These are phyloP conservation scores for Pythium insidiosum DNA, from an alignment of 352 stramenopile genomes.

Conservation along the genomic window DNA sequence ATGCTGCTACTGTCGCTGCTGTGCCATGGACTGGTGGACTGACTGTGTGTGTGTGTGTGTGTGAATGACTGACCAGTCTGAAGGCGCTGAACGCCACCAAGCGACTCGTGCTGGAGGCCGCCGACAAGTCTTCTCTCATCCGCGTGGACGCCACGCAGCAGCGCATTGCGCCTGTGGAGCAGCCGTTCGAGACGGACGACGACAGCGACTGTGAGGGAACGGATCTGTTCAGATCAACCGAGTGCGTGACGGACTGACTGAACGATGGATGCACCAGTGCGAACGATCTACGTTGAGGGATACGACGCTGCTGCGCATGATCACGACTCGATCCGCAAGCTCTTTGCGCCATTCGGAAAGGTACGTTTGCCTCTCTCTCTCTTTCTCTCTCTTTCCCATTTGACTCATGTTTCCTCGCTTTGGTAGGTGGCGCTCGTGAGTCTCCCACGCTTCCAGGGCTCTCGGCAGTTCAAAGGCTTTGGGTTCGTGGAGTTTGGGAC, in stretches of 20 bases:
- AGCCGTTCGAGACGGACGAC: conserved; percentile 20
- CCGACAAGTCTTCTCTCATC: conserved; percentile 41
- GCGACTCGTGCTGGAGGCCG: conserved; percentile 46
- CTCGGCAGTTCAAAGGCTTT: conserved; percentile 72
- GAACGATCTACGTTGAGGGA: conserved; percentile 73
- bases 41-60: no score
- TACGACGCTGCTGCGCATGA: conserved; percentile 38
- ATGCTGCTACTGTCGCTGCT: no score
- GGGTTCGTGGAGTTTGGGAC: conserved; percentile 74
- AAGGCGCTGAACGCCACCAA: conserved; percentile 48
- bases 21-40: no score
- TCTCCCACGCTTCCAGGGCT: conserved; percentile 60
- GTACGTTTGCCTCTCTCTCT: conserved; percentile 12
- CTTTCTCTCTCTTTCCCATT: no score
- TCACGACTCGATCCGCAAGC: conserved; percentile 55
- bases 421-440: conserved; percentile 72
- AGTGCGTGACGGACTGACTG: not conserved
- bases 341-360: conserved; percentile 56
- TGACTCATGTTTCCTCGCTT: no score
- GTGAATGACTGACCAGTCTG: no score
- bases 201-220: no score
- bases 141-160: conserved; percentile 26
- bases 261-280: no score
- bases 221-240: conserved; percentile 4
- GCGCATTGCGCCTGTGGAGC: conserved; percentile 34